phyloP scores from a whole-genome alignment of 768 basidiomycete species.

The Neoboletus subvelutipes region DNA sequence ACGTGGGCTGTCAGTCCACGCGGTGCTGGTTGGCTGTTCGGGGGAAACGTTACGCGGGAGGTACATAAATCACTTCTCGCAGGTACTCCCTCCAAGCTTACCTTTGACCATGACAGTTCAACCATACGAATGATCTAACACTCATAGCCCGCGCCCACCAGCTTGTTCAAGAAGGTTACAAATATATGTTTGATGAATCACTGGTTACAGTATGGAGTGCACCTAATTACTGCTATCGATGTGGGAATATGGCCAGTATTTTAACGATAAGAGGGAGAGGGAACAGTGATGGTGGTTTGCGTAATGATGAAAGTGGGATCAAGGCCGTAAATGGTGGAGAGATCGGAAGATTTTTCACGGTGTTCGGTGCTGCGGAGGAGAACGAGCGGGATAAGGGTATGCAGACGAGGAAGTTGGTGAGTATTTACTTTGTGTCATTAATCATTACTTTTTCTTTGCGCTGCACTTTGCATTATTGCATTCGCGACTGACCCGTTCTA shows the following conservation, averaged over 20 bases:
- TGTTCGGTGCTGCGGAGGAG: slow-evolving; percentile 86
- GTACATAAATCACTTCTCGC: slow-evolving; percentile 37
- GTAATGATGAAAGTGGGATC: slow-evolving; percentile 1
- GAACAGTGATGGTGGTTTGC: slow-evolving; percentile 26
- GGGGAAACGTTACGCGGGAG: slow-evolving; percentile 81
- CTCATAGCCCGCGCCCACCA: slow-evolving; percentile 96
- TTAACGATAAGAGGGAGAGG: slow-evolving; percentile 75
- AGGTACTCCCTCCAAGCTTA: slow-evolving; percentile 1
- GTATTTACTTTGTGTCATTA: slow-evolving; percentile 21
- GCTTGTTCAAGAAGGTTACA: slow-evolving; percentile 93
- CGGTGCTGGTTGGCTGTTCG: slow-evolving; percentile 96
- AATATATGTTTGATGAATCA: slow-evolving; percentile 93
- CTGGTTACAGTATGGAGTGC: slow-evolving; percentile 95
- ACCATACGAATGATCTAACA: slow-evolving; percentile 82
- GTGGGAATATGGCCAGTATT: slow-evolving; percentile 90
- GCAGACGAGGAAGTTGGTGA: slow-evolving; percentile 71
- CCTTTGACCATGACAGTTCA: slow-evolving; percentile 58
- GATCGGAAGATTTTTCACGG: slow-evolving; percentile 61
- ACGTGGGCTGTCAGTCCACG: slow-evolving; percentile 97
- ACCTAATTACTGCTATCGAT: slow-evolving; percentile 83
- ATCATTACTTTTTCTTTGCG: neutral
- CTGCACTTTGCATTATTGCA: neutral
- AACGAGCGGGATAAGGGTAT: slow-evolving; percentile 83
- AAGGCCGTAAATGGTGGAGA: slow-evolving; percentile 15
- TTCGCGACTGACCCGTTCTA: slow-evolving; percentile 1